A percentile compares a stretch with the other conserved stretches of the same genome.
These are phyloP conservation scores for Hylodesmum podocarpum DNA, from an alignment of 306 rosid species.

Conservation along the genomic window DNA sequence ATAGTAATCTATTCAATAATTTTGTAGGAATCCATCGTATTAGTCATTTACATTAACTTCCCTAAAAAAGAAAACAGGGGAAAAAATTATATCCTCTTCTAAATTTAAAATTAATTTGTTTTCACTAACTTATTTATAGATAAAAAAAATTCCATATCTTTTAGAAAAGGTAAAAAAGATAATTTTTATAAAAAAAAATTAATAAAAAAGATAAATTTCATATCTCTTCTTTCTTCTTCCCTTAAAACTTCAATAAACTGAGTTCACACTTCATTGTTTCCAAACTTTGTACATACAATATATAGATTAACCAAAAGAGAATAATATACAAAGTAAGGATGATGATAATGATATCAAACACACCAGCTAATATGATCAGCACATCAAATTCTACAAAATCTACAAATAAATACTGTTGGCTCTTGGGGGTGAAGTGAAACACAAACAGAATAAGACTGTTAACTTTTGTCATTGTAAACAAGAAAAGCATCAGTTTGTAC, in stretches of 20 bases:
- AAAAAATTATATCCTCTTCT: too few species aligned
- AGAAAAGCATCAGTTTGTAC: slow-evolving; percentile 33
- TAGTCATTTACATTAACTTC: too few species aligned
- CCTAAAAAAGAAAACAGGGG: too few species aligned
- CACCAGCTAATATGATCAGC: slow-evolving; percentile 50
- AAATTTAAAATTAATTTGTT: too few species aligned
- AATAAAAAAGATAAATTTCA: too few species aligned
- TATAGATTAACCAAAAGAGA: background rate
- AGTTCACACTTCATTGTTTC: slow-evolving; percentile 28
- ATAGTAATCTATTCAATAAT: too few species aligned
- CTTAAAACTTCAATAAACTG: slow-evolving; percentile 8
- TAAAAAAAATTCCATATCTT: too few species aligned
- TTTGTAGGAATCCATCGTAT: too few species aligned
- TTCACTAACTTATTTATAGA: too few species aligned
- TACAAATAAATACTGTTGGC: slow-evolving; percentile 25
- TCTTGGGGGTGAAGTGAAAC: slow-evolving; percentile 1
- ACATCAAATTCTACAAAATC: slow-evolving; percentile 52
- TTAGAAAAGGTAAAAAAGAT: too few species aligned
- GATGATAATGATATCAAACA: slow-evolving; percentile 41
- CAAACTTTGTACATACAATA: slow-evolving; percentile 30
- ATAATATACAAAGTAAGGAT: slow-evolving; percentile 23
- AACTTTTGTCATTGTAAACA: slow-evolving; percentile 30
- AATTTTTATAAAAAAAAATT: too few species aligned
- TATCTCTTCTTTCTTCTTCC: slow-evolving; percentile 5
- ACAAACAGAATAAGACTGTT: slow-evolving; percentile 3